Evolutionary conservation across 1,284 basidiomycete species (phyloP), one percentile per base, ranked within the genome.

Genomic region (Apiotrichum akiyoshidainum): DNA sequence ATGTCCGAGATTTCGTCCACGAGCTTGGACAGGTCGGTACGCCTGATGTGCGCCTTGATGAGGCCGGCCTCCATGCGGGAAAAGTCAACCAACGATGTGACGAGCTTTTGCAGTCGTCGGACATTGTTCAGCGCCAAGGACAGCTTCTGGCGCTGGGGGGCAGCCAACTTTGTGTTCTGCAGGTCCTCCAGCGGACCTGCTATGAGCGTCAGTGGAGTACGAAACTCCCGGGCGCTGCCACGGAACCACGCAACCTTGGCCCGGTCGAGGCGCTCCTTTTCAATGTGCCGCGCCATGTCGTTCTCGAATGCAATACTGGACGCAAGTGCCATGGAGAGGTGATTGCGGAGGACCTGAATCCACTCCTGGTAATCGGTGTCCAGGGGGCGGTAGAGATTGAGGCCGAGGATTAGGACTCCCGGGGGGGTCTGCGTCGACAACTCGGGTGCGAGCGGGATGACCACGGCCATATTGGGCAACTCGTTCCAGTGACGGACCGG

Each of bases 381-480:
- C 45, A 68, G 63, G 7, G 70, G 68, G 17, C 67, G 59, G 34
- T 59, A 57, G 2, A 69, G 50, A 57, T 73, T 73, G 33, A 75
- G 64, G 16, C 76, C 76, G 5, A 78, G 54, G 46, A 78, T 68
- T 5, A 77, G 45, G 5, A 77, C 68, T 0, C 65, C 66, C 3
- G 59, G 52, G 0, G 74, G 72, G 1, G 64, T 47, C 2, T 63
- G 53, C 14, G 41, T 12, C 3, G 55, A 51, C 1, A 50, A 55
- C 40, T 70, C 68, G 19, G 60, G 61, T 5, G 55, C 58, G 34
- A 78, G 62, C 0, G 76, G 75, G 14, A 77, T 66, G 16, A 76
- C 68, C 22, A 77, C 66, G 0, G 76, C 77, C 33, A 65, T 65
- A 17, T 68, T 57, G 1, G 72, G 67, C 6, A 71, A 53, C 19